Base-by-base conservation (phyloP, 352 stramenopile species). In the Phytophthora litchii region DNA sequence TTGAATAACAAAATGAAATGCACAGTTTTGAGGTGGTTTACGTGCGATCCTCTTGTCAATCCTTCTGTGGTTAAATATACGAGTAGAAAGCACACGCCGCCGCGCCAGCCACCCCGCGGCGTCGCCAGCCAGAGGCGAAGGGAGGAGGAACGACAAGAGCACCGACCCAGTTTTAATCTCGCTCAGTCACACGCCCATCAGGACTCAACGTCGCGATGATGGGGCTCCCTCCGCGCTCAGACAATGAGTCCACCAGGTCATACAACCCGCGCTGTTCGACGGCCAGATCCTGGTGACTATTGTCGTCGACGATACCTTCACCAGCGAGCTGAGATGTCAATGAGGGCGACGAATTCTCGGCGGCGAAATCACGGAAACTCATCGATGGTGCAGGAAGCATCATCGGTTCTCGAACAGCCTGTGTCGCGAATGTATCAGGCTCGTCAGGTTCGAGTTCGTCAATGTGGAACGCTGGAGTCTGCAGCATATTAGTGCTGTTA, bases 61-160 rank as follows among this genome's bases (percentile, higher is more conserved):
- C 54, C 40, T 63, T 64, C 40, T 60, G 60, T 58, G 42, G 66
- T 74, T 74, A 74, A 74, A 74, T 74, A 74, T 74, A 71, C 61
- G 66, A 72, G 56, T 71, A 74, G 50, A 70, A 69, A 67, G 65
- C 54, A 66, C 65, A 64, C 35, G 35, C 32, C 36, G 35, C 46
- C 44, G 36, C 46, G 48, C 52, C 35, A 55, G 51, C 43, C 48
- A 50, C 54, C 41, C 36, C 41, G 43, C 27, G 36, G 38, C 54
- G 44, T 54, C 41, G 31, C 17, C 31, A 58, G 45, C 44, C 49
- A 58, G 40, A 59, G 51, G 51, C 56, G 13, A 53, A 56, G n/a
- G 36, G 35, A 60, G 54, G 37, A 63, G 35, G 27, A 62, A 55
- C 45, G 45, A 46, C 56, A 55, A 55, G 20, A 60, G 25, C 56